Base-by-base conservation (phyloP, 768 basidiomycete species). In the Suillus alpinus region DNA sequence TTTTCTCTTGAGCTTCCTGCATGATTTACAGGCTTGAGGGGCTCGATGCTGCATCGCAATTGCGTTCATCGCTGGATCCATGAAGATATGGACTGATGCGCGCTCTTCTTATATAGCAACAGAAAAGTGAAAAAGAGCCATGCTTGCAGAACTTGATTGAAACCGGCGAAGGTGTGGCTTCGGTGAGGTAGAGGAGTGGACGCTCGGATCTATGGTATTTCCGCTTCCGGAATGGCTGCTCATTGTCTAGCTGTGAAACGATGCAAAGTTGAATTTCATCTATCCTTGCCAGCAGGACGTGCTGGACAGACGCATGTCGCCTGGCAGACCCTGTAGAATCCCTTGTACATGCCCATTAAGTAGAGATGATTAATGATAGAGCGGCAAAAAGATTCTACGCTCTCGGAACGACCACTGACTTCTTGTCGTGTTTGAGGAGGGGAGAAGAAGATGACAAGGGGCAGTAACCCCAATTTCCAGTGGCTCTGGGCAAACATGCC, bases 1-100 rank as follows among this genome's bases (percentile, higher is more conserved):
- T 14, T 39, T 55, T 23, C 53, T 55, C 53, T 55, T 55, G 23
- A 55, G 53, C 37, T 9, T 55, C 53, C 53, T 55, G 53, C 53
- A 55, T 7, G 53, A 40, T 14, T 26, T 18, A 6, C 53, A 55
- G 18, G 53, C 53, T 39, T 55, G 53, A 16, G 16, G 53, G 6
- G 53, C 53, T 29, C 53, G 53, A 4, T 55, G 53, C 16, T 55
- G 53, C 53, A 55, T 55, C 4, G 37, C 53, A 55, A 55, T 55
- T 37, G 52, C 52, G 14, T 5, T 29, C 53, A 29, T 39, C 16
- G 23, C 23, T 55, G 53, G 16, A 29, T 55, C 53, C 37, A 39
- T 12, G 36, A 55, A 26, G 23, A 39, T 18, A 12, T 12, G 3
- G 26, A 29, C 23, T 26, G 16, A 29, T 18, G 23, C 39, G 1